phyloP scores from a whole-genome alignment of 2,329 filamentous ascomycete species.

The Microascus cirrosus region DNA sequence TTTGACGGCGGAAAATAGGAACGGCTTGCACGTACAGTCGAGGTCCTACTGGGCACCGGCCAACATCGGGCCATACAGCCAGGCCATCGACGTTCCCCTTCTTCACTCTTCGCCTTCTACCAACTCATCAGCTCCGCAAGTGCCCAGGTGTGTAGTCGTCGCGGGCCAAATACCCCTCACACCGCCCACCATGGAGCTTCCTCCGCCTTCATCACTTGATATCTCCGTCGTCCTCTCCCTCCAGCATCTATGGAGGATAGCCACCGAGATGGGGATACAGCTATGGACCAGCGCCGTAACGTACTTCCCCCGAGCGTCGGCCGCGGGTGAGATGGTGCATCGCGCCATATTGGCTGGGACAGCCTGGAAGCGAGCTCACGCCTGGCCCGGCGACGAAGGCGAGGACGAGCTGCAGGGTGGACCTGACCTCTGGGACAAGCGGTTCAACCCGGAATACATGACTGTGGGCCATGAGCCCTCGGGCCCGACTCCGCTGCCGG shows the following conservation, averaged over 20 bases:
- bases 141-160: conserved; percentile 43
- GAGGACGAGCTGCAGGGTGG: conserved; percentile 30
- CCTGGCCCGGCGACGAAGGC: conserved; percentile 31
- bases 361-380: conserved; percentile 37
- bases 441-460: conserved; percentile 42
- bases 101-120: neutral
- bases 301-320: conserved; percentile 45
- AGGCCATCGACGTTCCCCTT: conserved; percentile 54
- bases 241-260: conserved; percentile 85
- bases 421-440: conserved; percentile 58
- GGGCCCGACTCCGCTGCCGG: conserved; percentile 29
- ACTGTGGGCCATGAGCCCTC: conserved; percentile 20
- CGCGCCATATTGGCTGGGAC: conserved; percentile 29
- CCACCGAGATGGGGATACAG: conserved; percentile 55
- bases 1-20: conserved; percentile 25
- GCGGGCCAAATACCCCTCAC: conserved; percentile 88
- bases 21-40: conserved; percentile 78
- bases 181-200: conserved; percentile 64
- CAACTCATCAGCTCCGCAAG: conserved; percentile 7
- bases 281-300: conserved; percentile 69
- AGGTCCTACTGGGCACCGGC: conserved; percentile 95
- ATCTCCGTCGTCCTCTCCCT: conserved; percentile 61
- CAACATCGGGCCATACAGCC: conserved; percentile 95
- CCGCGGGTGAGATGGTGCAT: conserved; percentile 14
- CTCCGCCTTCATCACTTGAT: conserved; percentile 17